Evolutionary conservation across 352 stramenopile species (phyloP).

Genomic region (Pythium scleroteichum): DNA sequence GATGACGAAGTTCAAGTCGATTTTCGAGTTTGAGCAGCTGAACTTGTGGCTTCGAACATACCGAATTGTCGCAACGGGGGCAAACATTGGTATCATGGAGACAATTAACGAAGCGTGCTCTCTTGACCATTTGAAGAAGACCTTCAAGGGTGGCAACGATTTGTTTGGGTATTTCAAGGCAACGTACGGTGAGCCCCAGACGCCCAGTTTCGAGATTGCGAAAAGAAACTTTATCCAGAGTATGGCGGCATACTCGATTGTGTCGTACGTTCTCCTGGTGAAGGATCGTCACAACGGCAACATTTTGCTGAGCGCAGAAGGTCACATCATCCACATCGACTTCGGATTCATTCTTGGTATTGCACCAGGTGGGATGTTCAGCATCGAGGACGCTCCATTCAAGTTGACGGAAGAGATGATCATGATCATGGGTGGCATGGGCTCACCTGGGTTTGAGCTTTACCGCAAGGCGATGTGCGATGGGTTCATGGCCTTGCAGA

Average conservation of each 20-base stretch:
- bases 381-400: conserved; percentile 98
- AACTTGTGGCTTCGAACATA: conserved; percentile 95
- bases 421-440: conserved; percentile 93
- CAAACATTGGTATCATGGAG: conserved; percentile 94
- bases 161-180: conserved; percentile 90
- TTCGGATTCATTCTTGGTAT: conserved; percentile 99
- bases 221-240: conserved; percentile 94
- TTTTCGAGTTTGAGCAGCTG: conserved; percentile 92
- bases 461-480: conserved; percentile 93
- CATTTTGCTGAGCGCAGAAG: conserved; percentile 95
- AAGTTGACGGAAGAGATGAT: conserved; percentile 98
- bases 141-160: conserved; percentile 82
- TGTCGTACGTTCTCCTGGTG: conserved; percentile 96
- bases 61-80: conserved; percentile 93
- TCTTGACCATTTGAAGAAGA: conserved; percentile 96
- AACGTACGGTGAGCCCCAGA: conserved; percentile 46
- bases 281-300: conserved; percentile 99
- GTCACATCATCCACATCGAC: conserved; percentile 98
- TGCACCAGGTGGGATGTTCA: conserved; percentile 96
- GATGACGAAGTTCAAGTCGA: conserved; percentile 93
- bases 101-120: conserved; percentile 96
- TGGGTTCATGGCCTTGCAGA: conserved; percentile 93
- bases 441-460: conserved; percentile 83
- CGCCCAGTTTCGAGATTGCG: conserved; percentile 56
- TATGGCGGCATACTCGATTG: conserved; percentile 96